Evolutionary conservation across 225 moss, liverwort and hornwort species (phyloP), one percentile per base, ranked within the genome.

Genomic region (Sphagnum contortum): DNA sequence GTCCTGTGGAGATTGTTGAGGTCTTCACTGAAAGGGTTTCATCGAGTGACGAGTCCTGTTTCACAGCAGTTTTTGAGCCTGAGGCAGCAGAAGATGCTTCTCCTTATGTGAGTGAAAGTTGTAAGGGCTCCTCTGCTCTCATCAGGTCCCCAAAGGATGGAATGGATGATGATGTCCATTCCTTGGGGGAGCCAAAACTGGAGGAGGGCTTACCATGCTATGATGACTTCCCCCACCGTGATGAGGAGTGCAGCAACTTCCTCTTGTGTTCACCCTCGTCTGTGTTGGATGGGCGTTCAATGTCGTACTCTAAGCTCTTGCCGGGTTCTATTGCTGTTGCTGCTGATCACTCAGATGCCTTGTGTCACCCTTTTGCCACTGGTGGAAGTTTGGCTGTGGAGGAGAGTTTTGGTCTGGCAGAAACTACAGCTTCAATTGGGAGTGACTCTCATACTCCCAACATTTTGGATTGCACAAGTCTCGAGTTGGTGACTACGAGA

Each of bases 1-100:
- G 29, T 29, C 29, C 29, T 29, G 0, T 29, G 29, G 29, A 29
- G 29, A 29, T 29, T 29, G 29, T 29, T 29, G 29, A 29, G 1
- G 29, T 29, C 29, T 29, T 29, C 29, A 29, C 29, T 29, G 29
- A 29, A 29, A 29, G 29, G 29, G 29, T 29, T 29, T 29, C 29
- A 29, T 29, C 29, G 1, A 29, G 29, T 29, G 29, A 29, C 29
- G 29, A 29, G 29, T 29, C 29, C 29, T 29, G 29, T 29, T 29
- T 52, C 52, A 6, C 6, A 52, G 6, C 6, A 5, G 52, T 9
- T 52, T 5, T 5, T 9, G 52, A 52, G 52, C 52, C 9, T 52
- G 83, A 84, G 29, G 80, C 83, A 44, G 83, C 83, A 6, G 80
- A 80, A 63, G 77, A 72, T 12, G 83, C 80, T 44, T 80, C 80